phyloP scores from a whole-genome alignment of 768 basidiomycete genomes.

The Cystoderma amianthinum region DNA sequence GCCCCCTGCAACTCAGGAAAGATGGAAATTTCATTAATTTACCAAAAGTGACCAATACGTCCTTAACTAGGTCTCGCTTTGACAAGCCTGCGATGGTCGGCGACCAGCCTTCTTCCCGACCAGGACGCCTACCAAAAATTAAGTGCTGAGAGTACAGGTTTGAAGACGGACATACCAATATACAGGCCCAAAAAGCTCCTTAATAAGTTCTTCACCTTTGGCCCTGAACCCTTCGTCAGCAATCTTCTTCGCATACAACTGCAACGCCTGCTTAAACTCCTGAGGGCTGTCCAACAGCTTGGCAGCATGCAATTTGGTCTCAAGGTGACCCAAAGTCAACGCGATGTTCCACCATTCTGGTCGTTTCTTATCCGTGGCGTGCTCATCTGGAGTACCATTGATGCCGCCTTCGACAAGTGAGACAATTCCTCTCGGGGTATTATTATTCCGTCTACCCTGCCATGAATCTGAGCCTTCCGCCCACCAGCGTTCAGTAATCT shows the following conservation, averaged over 20 bases:
- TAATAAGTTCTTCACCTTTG: constrained; percentile 88
- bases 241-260: constrained; percentile 76
- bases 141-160: background rate
- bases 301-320: constrained; percentile 73
- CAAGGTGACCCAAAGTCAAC: constrained; percentile 82
- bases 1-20: background rate
- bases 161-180: constrained; percentile 71
- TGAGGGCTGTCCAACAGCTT: constrained; percentile 69
- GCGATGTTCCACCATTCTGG: constrained; percentile 82
- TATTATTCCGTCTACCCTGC: constrained; percentile 57
- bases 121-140: constrained; percentile 51
- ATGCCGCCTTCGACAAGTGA: constrained; percentile 44
- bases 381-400: constrained; percentile 24
- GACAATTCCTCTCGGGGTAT: constrained; percentile 42
- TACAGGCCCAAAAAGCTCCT: constrained; percentile 84
- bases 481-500: constrained; percentile 82
- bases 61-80: constrained; percentile 80
- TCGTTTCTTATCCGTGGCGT: constrained; percentile 35
- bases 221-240: constrained; percentile 85
- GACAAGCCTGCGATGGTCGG: constrained; percentile 61
- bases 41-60: constrained; percentile 79
- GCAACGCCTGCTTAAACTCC: constrained; percentile 76
- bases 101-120: constrained; percentile 58
- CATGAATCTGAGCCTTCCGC: constrained; percentile 76
- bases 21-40: background rate